Base-by-base conservation (phyloP, 768 basidiomycete genomes). In the Nidularia sp. region DNA sequence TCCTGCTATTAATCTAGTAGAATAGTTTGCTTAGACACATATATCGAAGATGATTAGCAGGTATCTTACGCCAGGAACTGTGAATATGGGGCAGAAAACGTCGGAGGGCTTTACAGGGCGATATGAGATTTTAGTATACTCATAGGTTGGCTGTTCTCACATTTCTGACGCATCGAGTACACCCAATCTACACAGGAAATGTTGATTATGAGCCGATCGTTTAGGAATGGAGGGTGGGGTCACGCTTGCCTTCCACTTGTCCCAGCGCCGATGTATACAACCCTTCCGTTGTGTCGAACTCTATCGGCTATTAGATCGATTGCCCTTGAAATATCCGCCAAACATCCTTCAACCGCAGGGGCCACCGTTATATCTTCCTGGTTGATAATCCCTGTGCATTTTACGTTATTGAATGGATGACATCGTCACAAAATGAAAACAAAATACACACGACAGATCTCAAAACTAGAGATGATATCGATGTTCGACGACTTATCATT, bases 201-300 rank as follows among this genome's bases (percentile, higher is more conserved):
- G 25, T 29, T 2, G 25, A 29, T 3, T 67, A 29, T 29, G 2
- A 29, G 25, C 25, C 25, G 25, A 29, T 29, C 66, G 52, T 6
- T 31, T 34, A 9, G 5, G 45, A 41, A 44, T 29, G 41, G 34
- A 6, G 33, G 43, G 7, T 43, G 35, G 41, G 22, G 18, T 4
- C 13, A 34, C 31, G 55, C 53, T 33, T 42, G 67, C 69, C 68
- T 62, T 36, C 70, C 70, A 25, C 68, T 70, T 6, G 63, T 66
- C n/a, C 70, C 70, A 4, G 70, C 68, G 34, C 70, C 70, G 54
- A 71, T 64, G 51, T 69, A 70, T 25, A 71, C 41, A 18, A 71
- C 54, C 33, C 70, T 60, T 25, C 70, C 70, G 29, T 63, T 61
- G 10, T 60, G 47, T 45, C 52, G 53, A 34, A 68, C 58, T 13